Conservation (phyloP, 2,329 filamentous ascomycete species). For the Alternaria panax region DNA sequence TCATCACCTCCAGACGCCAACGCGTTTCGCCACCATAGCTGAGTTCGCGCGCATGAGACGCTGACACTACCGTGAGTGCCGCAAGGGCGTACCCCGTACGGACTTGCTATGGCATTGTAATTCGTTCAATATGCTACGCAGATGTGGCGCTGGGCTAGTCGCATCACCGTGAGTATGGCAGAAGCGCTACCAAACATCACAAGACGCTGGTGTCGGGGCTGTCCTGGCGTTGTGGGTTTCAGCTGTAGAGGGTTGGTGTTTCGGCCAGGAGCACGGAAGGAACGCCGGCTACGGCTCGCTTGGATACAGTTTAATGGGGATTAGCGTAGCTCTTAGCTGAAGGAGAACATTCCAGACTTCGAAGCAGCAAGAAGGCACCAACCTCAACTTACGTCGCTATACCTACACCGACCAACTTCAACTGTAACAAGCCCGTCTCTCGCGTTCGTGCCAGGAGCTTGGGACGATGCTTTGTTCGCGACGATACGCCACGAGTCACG, state of each 20-base stretch:
- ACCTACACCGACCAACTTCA: background rate
- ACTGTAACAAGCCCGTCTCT: background rate
- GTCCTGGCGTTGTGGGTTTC: slow-evolving; percentile 34
- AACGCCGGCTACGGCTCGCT: background rate
- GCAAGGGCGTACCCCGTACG: background rate
- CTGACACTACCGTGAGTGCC: slow-evolving; percentile 12
- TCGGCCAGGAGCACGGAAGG: slow-evolving; percentile 17
- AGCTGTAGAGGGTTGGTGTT: slow-evolving; percentile 24
- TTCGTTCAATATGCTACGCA: slow-evolving; percentile 12
- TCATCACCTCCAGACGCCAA: slow-evolving; percentile 21
- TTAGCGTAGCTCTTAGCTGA: background rate
- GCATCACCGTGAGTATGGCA: slow-evolving; percentile 7
- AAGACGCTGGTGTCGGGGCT: slow-evolving; percentile 36
- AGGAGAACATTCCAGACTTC: background rate
- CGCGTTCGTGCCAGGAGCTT: background rate
- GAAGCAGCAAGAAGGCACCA: background rate
- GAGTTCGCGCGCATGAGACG: slow-evolving; percentile 8
- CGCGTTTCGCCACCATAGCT: slow-evolving; percentile 18
- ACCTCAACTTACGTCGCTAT: background rate
- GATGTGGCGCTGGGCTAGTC: background rate
- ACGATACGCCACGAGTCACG: background rate
- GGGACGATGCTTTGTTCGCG: background rate
- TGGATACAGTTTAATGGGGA: background rate
- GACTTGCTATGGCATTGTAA: slow-evolving; percentile 4
- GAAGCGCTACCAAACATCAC: slow-evolving; percentile 16